These are phyloP conservation scores for Xylaria venustula DNA, from an alignment of 495 filamentous ascomycete genomes.

Conservation along the genomic window DNA sequence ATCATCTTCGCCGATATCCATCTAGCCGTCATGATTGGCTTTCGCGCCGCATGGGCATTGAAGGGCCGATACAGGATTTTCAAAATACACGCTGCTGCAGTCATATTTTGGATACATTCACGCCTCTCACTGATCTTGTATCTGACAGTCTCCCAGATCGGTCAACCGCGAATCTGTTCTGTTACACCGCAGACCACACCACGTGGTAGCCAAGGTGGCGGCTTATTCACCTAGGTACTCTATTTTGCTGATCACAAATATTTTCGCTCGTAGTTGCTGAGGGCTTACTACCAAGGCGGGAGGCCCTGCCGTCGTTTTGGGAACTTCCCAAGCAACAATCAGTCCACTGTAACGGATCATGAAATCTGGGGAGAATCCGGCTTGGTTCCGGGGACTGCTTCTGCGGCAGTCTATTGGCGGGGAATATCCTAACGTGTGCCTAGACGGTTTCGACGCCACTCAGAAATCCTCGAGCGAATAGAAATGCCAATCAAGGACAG, in stretches of 20 bases:
- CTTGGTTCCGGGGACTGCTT: not conserved
- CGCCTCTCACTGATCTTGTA: not conserved
- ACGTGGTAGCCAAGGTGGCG: slow-evolving; percentile 4
- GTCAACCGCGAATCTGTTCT: not conserved
- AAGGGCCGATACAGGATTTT: not conserved
- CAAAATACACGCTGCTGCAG: not conserved
- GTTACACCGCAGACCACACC: slow-evolving; percentile 11
- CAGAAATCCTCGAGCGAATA: not conserved
- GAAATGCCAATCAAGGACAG: not conserved
- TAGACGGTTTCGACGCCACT: not conserved
- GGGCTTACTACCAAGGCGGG: not conserved
- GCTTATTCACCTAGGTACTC: slow-evolving; percentile 9
- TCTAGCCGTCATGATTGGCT: not conserved
- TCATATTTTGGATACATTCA: not conserved
- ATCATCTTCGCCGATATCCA: not conserved
- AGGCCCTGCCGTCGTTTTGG: not conserved
- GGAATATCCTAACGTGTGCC: not conserved
- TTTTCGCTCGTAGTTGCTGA: not conserved
- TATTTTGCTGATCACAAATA: not conserved
- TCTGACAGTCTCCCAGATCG: not conserved
- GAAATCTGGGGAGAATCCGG: not conserved
- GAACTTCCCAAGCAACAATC: not conserved
- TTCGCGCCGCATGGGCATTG: not conserved
- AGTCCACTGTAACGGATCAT: not conserved
- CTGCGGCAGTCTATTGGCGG: not conserved